phyloP scores from a whole-genome alignment of 75 land plant genomes.

The Pinus tabuliformis region DNA sequence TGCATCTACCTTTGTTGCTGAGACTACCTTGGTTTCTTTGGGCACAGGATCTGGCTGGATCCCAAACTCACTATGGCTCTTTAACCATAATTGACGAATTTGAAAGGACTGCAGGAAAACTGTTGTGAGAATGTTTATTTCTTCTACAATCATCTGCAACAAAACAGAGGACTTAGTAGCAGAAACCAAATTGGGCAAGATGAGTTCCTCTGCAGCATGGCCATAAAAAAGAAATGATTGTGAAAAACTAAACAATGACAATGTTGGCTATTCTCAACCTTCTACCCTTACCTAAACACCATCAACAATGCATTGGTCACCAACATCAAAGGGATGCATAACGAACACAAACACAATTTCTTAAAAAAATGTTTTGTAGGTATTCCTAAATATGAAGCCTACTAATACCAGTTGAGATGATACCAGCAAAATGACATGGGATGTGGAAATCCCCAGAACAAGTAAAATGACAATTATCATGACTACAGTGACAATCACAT shows the following conservation, averaged over 20 bases:
- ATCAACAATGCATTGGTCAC: too few relatives aligned
- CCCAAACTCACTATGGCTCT: too few relatives aligned
- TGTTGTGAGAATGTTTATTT: too few relatives aligned
- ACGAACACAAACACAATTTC: too few relatives aligned
- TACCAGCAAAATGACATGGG: conserved; percentile 42
- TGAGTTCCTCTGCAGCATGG: not conserved
- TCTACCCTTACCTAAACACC: too few relatives aligned
- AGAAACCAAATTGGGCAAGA: not conserved
- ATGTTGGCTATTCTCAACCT: too few relatives aligned
- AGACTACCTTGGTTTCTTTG: too few relatives aligned
- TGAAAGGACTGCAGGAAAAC: too few relatives aligned
- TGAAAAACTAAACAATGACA: not conserved
- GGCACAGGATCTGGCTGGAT: too few relatives aligned
- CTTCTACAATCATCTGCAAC: not conserved
- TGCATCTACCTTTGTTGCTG: too few relatives aligned
- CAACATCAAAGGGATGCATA: too few relatives aligned
- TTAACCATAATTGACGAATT: too few relatives aligned
- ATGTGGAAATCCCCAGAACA: conserved; percentile 49
- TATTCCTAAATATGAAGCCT: conserved; percentile 60
- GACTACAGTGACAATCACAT: conserved; percentile 28
- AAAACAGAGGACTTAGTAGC: not conserved
- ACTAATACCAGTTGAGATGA: conserved; percentile 48
- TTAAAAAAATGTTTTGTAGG: conserved; percentile 38
- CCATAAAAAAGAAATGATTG: not conserved
- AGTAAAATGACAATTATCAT: conserved; percentile 36